phyloP scores from a whole-genome alignment of 2,329 filamentous ascomycete species.

The Orbilia blumenaviensis region DNA sequence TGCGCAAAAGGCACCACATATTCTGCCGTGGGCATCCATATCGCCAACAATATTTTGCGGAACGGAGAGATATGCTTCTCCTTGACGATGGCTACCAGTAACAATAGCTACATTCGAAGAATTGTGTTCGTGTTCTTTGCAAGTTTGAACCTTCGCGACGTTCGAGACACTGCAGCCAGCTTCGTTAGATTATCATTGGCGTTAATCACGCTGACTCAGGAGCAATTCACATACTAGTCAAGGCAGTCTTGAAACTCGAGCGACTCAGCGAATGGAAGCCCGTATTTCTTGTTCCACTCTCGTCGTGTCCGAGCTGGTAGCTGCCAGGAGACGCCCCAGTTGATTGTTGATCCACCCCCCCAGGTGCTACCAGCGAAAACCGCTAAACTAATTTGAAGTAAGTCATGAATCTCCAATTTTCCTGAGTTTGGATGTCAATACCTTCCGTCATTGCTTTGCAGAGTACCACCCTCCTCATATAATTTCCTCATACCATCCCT shows the following conservation, averaged over 20 bases:
- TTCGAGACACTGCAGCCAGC: slow-evolving; percentile 21
- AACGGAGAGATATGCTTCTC: slow-evolving; percentile 31
- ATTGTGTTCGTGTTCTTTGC: slow-evolving; percentile 42
- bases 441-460: slow-evolving; percentile 48
- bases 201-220: neutral
- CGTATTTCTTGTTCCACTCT: slow-evolving; percentile 76
- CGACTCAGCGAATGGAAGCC: slow-evolving; percentile 77
- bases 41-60: slow-evolving; percentile 45
- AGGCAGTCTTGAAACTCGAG: slow-evolving; percentile 78
- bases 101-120: slow-evolving; percentile 7
- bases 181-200: neutral
- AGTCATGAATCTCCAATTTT: slow-evolving; percentile 60
- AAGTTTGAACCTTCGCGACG: slow-evolving; percentile 28
- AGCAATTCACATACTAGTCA: slow-evolving; percentile 64
- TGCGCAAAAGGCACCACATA: slow-evolving; percentile 64
- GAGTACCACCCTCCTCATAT: slow-evolving; percentile 32
- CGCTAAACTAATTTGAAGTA: slow-evolving; percentile 62
- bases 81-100: slow-evolving; percentile 39
- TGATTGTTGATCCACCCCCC: slow-evolving; percentile 87
- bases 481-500: slow-evolving; percentile 37
- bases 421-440: slow-evolving; percentile 12
- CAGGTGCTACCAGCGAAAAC: slow-evolving; percentile 76
- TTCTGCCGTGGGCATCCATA: slow-evolving; percentile 39
- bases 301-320: slow-evolving; percentile 43
- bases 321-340: slow-evolving; percentile 76